Evolutionary conservation across 805 yeast genomes (phyloP).

Genomic region (Candida qinlingensis): DNA sequence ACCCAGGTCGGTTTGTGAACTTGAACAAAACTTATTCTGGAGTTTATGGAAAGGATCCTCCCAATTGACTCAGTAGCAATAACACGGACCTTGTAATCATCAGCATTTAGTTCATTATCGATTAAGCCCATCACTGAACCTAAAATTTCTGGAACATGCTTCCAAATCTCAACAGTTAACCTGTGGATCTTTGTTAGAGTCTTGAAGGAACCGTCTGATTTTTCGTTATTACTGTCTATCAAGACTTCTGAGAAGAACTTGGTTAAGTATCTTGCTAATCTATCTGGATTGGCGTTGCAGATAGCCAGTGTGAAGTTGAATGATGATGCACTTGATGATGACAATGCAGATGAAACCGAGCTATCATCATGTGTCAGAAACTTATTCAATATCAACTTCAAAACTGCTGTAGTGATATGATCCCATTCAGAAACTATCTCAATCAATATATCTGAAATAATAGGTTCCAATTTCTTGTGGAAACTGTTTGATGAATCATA

Average conservation of each 20-base stretch:
- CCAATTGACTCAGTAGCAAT: conserved; percentile 76
- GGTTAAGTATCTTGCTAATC: conserved; percentile 70
- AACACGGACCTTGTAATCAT: conserved; percentile 52
- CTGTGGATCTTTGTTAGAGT: conserved; percentile 58
- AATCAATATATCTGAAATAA: conserved; percentile 64
- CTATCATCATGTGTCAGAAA: conserved; percentile 36
- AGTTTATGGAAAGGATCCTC: conserved; percentile 44
- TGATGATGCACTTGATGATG: conserved; percentile 36
- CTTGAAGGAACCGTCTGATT: conserved; percentile 24
- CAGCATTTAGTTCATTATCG: conserved; percentile 75
- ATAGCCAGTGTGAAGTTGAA: conserved; percentile 60
- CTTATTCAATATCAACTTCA: conserved; percentile 60
- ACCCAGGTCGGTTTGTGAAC: conserved; percentile 57
- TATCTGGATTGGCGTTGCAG: conserved; percentile 65
- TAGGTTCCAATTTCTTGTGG: conserved; percentile 50
- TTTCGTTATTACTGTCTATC: conserved; percentile 37
- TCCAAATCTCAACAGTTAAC: conserved; percentile 68
- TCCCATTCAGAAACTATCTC: conserved; percentile 73
- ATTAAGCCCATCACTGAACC: conserved; percentile 72
- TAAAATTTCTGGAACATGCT: conserved; percentile 66
- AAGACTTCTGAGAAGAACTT: conserved; percentile 75
- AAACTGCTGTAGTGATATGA: conserved; percentile 51
- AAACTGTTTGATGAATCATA: conserved; percentile 48
- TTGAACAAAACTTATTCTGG: conserved; percentile 51
- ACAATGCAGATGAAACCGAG: conserved; percentile 14